Base-by-base conservation (phyloP, 2,329 filamentous ascomycete species). In the Seiridium unicorne region DNA sequence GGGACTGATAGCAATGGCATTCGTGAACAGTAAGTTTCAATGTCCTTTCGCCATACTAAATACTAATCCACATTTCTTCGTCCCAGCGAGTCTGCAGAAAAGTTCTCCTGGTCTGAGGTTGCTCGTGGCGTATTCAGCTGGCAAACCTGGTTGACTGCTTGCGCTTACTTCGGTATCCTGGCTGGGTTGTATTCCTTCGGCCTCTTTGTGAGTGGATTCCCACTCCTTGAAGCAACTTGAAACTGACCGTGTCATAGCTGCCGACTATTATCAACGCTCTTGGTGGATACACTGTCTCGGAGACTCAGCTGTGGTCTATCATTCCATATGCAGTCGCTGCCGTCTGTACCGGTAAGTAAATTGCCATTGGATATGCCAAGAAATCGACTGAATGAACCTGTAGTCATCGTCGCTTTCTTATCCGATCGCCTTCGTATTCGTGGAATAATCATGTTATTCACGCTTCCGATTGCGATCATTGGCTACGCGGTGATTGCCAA, bases 401-500 rank as follows among this genome's bases (percentile, higher is more conserved):
- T 51, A 74, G 84, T 87, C 11, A 62, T 78, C 40, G 75, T 84
- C 3, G 84, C 87, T 31, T 74, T 88, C 44, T 34, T 87, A 6
- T 89, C 87, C 0, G 87, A 89, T 66, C 80, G 78, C n/a, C 74
- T 88, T 59, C 81, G 81, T 36, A 74, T 87, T 2, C 81, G 86
- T 47, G 87, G 87, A 1, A 72, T 82, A 1, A 72, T 89, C 44
- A 89, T 90, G 84, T 80, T 90, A 3, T 80, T 78, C 70, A 85
- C 84, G 0, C 76, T 90, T 0, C 85, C 86, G 7, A 76, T 89
- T 53, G 85, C 87, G 32, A 89, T 90, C 58, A 76, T 82, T 18
- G 88, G 88, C 13, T 90, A 90, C 64, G 87, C 81, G 0, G 83
- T 83, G 6, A 89, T 89, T 59, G 84, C 84, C 55, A 85, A 87